These are phyloP conservation scores for Penicillium brevicompactum DNA, from an alignment of 2,329 filamentous ascomycete genomes.

Conservation along the genomic window DNA sequence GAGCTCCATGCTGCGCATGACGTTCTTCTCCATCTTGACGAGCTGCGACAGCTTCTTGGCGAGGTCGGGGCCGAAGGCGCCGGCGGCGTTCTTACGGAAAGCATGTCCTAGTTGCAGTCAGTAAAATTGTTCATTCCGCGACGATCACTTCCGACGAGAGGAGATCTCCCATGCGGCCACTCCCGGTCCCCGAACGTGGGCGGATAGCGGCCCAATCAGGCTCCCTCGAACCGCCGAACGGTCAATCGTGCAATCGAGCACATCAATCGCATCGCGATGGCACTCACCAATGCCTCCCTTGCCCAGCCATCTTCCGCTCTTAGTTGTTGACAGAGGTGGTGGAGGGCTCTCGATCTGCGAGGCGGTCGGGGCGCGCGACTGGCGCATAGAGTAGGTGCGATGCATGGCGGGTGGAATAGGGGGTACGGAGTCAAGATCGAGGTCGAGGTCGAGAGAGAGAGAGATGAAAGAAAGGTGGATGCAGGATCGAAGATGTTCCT, in stretches of 20 bases:
- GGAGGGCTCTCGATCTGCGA: slow-evolving; percentile 90
- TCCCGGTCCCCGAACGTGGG: not conserved
- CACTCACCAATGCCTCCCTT: slow-evolving; percentile 79
- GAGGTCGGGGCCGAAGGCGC: slow-evolving; percentile 72
- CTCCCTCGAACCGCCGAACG: slow-evolving; percentile 4
- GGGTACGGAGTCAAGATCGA: not conserved
- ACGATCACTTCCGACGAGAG: not conserved
- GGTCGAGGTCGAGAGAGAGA: slow-evolving; percentile 1
- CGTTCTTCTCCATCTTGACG: slow-evolving; percentile 99
- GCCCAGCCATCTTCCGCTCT: slow-evolving; percentile 86
- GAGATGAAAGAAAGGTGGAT: not conserved
- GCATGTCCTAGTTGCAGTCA: slow-evolving; percentile 61
- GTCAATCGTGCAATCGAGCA: not conserved
- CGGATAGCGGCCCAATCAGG: slow-evolving; percentile 14
- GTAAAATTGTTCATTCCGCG: slow-evolving; percentile 1
- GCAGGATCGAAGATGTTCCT: slow-evolving; percentile 14
- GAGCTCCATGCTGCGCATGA: slow-evolving; percentile 96
- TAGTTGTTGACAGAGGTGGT: slow-evolving; percentile 87
- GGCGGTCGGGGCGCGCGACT: slow-evolving; percentile 91
- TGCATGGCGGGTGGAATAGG: slow-evolving; percentile 66
- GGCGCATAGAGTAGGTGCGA: slow-evolving; percentile 98
- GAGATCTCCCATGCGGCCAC: not conserved
- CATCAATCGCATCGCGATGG: slow-evolving; percentile 22
- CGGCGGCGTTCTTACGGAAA: slow-evolving; percentile 55
- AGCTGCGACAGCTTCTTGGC: slow-evolving; percentile 97